phyloP scores from a whole-genome alignment of 768 basidiomycete genomes.

The Lactarius evosmus region DNA sequence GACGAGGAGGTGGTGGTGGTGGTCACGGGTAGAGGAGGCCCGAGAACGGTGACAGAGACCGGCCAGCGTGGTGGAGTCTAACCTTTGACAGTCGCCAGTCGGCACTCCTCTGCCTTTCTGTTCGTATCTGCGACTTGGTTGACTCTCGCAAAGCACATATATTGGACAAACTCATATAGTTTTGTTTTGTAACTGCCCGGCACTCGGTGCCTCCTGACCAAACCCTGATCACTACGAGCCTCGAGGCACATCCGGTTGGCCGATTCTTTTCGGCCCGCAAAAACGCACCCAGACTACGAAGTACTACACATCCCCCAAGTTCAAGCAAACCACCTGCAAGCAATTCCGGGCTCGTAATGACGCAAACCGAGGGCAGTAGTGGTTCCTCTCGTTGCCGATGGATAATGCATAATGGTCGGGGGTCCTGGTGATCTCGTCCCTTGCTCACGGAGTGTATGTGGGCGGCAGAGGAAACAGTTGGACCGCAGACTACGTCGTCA shows the following conservation, averaged over 20 bases:
- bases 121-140: not conserved
- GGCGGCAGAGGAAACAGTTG: too few species aligned
- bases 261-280: too few species aligned
- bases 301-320: not conserved
- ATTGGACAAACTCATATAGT: not conserved
- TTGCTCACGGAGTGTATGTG: not conserved
- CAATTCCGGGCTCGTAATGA: not conserved
- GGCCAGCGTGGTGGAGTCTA: not conserved
- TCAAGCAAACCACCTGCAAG: not conserved
- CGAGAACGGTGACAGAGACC: not conserved
- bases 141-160: not conserved
- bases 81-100: not conserved
- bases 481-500: not conserved
- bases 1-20: slow-evolving; percentile 12
- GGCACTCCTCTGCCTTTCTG: not conserved
- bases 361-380: not conserved
- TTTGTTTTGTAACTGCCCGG: not conserved
- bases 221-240: too few species aligned
- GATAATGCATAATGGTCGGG: not conserved
- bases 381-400: not conserved
- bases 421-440: not conserved
- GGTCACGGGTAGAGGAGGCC: slow-evolving; percentile 19
- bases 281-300: not conserved
- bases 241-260: too few species aligned
- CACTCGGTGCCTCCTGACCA: not conserved